Evolutionary conservation across 225 moss, liverwort and hornwort species (phyloP).

Genomic region (Neckera pumila): DNA sequence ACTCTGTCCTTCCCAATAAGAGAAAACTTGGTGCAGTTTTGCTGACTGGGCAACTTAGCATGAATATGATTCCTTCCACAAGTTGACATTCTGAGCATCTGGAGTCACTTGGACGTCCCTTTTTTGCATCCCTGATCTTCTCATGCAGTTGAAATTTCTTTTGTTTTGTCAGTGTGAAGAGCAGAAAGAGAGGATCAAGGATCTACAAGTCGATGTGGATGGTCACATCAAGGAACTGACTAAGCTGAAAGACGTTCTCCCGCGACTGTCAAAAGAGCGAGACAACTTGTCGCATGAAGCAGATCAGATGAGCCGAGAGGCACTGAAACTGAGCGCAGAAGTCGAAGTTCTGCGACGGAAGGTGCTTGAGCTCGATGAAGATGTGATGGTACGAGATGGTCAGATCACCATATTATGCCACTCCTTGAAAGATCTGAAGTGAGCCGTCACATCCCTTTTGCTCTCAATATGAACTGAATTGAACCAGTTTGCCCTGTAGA

Average conservation of each 20-base stretch:
- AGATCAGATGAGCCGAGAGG: constrained; percentile 84
- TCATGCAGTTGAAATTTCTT: not conserved
- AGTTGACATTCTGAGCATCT: not conserved
- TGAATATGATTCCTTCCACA: not conserved
- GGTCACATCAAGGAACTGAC: constrained; percentile 41
- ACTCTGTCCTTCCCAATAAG: not conserved
- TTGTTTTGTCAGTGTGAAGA: constrained; percentile 40
- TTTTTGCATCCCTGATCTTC: not conserved
- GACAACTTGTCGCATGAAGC: constrained; percentile 69
- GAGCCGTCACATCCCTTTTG: not conserved
- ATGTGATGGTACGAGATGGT: constrained; percentile 83
- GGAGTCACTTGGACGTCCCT: not conserved
- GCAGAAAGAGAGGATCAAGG: constrained; percentile 41
- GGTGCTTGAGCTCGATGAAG: constrained; percentile 77
- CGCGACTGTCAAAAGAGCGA: constrained; percentile 49
- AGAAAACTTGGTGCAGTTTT: not conserved
- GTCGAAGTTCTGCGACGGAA: constrained; percentile 84
- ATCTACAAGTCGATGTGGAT: constrained; percentile 43
- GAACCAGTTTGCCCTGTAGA: not conserved
- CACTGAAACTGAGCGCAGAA: constrained; percentile 76
- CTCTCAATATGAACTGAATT: not conserved
- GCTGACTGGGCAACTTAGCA: not conserved
- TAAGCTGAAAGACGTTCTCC: constrained; percentile 40
- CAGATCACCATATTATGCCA: constrained; percentile 71
- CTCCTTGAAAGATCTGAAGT: constrained; percentile 29